Evolutionary conservation across 2,329 filamentous ascomycete genomes (phyloP), one percentile per base, ranked within the genome.

Genomic region (Sodiomyces alkalinus): DNA sequence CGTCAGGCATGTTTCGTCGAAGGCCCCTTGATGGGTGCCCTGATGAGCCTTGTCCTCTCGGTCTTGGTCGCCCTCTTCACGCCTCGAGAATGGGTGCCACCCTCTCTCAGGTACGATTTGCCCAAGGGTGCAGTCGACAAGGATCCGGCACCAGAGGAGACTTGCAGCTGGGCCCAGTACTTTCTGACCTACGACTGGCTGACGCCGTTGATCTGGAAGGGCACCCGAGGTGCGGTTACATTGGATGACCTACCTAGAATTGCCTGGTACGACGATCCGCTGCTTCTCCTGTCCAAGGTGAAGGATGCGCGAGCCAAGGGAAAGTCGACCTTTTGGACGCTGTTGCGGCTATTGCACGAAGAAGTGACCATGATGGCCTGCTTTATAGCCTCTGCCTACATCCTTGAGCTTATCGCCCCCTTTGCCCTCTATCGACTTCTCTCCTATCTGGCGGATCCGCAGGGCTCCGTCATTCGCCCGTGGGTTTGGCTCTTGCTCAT

Each of bases 231-330:
- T 5, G 48, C 55, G 28, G 48, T 68, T 30, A 56, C 58, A 16
- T 52, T 64, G 38, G 52, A 58, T 20, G 55, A 59, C 36, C 53
- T 68, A 13, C 62, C 62, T 3, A 52, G 39, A 17, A 44, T 68
- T 17, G 60, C 64, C 2, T 68, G 63, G 61, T 68, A 68, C 36
- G 64, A 69, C 28, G 62, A 68, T 34, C 64, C 64, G 7, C 42
- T 58, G 14, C 45, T 64, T 28, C 53, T 68, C 11, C 47, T 66
- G 2, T 46, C 47, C 14, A 53, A 49, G 32, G 47, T 67, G 8
- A 52, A 57, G 16, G 39, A 49, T 12, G 60, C 62, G 9, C 55
- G 64, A 3, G 40, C 41, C 17, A 53, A 54, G 31, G 53, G 52
- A 17, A 52, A 49, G 33, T 55, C 46, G 11, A 68, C 63, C 4